A percentile compares a stretch with the other conserved stretches of the same genome.
Conservation (phyloP, 495 filamentous ascomycete genomes). For the Pyrenula aspistea region DNA sequence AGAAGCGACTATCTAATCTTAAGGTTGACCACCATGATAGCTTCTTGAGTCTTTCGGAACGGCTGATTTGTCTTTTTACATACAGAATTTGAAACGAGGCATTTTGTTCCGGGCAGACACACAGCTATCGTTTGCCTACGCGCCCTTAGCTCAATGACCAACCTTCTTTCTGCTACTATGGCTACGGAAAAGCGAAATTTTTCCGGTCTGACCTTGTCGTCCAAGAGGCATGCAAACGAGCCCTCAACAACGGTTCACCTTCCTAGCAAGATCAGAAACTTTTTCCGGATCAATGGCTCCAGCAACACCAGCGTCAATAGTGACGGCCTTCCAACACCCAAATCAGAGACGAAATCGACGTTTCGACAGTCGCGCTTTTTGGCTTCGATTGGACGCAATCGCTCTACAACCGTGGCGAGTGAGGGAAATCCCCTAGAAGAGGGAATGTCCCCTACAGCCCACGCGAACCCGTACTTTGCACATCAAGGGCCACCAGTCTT, state of each 20-base stretch:
- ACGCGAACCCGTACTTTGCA: conserved; percentile 93
- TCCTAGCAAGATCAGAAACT: conserved; percentile 85
- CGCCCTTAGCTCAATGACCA: neutral
- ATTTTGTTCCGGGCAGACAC: too few species aligned
- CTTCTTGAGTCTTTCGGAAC: too few species aligned
- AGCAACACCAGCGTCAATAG: conserved; percentile 31
- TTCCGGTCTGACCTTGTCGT: conserved; percentile 28
- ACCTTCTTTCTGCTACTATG: conserved; percentile 10
- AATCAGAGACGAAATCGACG: conserved; percentile 47
- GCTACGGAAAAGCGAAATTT: conserved; percentile 36
- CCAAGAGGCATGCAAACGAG: conserved; percentile 30
- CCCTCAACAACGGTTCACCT: conserved; percentile 38
- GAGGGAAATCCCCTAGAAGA: conserved; percentile 88
- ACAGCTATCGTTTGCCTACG: too few species aligned
- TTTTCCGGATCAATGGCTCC: conserved; percentile 86
- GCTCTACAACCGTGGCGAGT: conserved; percentile 82
- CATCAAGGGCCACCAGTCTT: conserved; percentile 90
- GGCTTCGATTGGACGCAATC: conserved; percentile 61
- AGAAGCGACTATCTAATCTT: too few species aligned
- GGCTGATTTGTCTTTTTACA: too few species aligned
- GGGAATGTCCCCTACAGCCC: conserved; percentile 77
- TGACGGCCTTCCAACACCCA: conserved; percentile 29
- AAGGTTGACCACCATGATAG: too few species aligned
- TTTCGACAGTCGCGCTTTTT: conserved; percentile 80
- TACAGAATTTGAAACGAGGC: too few species aligned